These are phyloP conservation scores for Colletotrichum chrysophilum DNA, from an alignment of 2,329 filamentous ascomycete species.

Conservation along the genomic window DNA sequence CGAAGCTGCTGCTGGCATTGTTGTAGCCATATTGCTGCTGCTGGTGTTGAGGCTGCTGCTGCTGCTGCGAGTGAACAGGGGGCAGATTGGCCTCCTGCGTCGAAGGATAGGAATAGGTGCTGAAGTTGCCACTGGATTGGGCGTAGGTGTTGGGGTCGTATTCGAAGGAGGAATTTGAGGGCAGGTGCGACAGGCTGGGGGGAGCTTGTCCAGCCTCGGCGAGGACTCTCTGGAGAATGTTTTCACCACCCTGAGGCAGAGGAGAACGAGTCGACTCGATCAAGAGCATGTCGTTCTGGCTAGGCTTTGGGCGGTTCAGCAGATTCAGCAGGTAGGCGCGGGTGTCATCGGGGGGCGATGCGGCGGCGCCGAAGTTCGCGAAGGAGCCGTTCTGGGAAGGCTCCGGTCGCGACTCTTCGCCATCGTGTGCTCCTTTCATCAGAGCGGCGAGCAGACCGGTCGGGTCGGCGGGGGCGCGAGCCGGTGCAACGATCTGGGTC, in stretches of 20 bases:
- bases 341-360: slow-evolving; percentile 68
- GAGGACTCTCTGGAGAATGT: slow-evolving; percentile 19
- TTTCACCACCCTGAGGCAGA: slow-evolving; percentile 22
- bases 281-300: slow-evolving; percentile 57
- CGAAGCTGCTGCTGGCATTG: slow-evolving; percentile 34
- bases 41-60: slow-evolving; percentile 26
- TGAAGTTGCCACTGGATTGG: slow-evolving; percentile 25
- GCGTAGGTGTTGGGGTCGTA: slow-evolving; percentile 26
- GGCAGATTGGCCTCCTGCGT: slow-evolving; percentile 18
- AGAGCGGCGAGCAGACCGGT: slow-evolving; percentile 63
- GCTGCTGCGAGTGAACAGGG: slow-evolving; percentile 25
- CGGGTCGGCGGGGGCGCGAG: slow-evolving; percentile 61
- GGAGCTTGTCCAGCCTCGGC: slow-evolving; percentile 16
- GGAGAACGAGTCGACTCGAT: slow-evolving; percentile 46
- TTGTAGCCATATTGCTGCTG: slow-evolving; percentile 25
- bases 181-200: slow-evolving; percentile 18
- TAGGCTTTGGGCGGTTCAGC: slow-evolving; percentile 78
- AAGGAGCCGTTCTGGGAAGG: slow-evolving; percentile 30
- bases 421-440: slow-evolving; percentile 62
- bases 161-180: slow-evolving; percentile 25
- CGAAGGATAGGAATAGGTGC: slow-evolving; percentile 20
- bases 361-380: slow-evolving; percentile 49
- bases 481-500: slow-evolving; percentile 59
- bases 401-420: slow-evolving; percentile 43
- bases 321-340: slow-evolving; percentile 87